phyloP scores from a whole-genome alignment of 805 yeast genomes.

The Zygosaccharomyces kombuchaensis region DNA sequence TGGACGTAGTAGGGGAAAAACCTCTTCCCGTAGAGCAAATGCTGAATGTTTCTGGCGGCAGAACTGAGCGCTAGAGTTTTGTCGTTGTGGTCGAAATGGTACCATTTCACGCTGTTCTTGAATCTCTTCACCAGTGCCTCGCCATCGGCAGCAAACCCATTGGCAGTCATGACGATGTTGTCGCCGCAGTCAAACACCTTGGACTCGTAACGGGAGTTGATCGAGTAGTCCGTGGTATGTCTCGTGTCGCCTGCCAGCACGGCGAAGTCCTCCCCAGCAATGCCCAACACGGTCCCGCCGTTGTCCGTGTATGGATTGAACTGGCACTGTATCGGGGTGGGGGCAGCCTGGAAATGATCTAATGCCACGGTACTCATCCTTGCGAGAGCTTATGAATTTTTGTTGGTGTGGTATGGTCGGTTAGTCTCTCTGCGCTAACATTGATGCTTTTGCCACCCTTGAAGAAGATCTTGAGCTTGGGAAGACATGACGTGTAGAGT shows the following conservation, averaged over 20 bases:
- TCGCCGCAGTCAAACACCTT: constrained; percentile 89
- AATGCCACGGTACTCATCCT: constrained; percentile 49
- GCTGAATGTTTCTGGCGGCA: constrained; percentile 90
- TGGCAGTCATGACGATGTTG: constrained; percentile 79
- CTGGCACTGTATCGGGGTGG: constrained; percentile 78
- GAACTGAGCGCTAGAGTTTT: constrained; percentile 62
- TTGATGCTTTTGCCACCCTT: not conserved
- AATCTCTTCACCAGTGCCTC: constrained; percentile 76
- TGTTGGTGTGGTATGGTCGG: not conserved
- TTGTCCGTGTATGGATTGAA: constrained; percentile 92
- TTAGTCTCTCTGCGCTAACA: not conserved
- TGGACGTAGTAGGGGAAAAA: constrained; percentile 96
- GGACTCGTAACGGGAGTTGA: constrained; percentile 88
- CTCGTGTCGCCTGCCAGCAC: constrained; percentile 98
- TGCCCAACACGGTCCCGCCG: constrained; percentile 96
- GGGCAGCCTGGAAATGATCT: constrained; percentile 50
- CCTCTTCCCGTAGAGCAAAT: constrained; percentile 83
- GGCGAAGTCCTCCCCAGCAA: constrained; percentile 96
- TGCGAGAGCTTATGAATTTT: not conserved
- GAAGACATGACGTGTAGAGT: not conserved
- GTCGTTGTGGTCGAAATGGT: constrained; percentile 77
- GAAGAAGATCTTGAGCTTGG: not conserved
- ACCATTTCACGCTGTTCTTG: constrained; percentile 70
- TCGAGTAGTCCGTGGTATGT: constrained; percentile 88
- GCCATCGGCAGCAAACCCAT: constrained; percentile 96